These are phyloP conservation scores for Nepenthes mirabilis DNA, from an alignment of 148 eudicot genomes.

Conservation along the genomic window DNA sequence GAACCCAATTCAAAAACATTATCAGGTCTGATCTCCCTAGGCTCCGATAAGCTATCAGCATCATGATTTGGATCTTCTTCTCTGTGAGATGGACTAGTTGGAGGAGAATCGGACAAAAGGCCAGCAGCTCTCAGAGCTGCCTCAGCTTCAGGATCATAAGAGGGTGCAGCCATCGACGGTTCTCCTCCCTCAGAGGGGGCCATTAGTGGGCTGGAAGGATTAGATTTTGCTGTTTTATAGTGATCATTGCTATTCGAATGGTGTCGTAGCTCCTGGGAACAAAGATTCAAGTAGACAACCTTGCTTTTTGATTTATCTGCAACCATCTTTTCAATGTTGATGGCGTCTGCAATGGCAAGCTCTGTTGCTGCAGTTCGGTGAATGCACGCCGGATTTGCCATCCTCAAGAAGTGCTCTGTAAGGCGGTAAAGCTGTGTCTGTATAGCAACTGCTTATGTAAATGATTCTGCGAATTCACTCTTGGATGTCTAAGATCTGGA, in stretches of 20 bases:
- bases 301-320: conserved; percentile 82
- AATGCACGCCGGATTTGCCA: conserved; percentile 53
- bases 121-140: conserved; percentile 83
- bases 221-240: conserved; percentile 17
- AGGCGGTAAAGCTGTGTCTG: conserved; percentile 92
- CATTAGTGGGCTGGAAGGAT: conserved; percentile 16
- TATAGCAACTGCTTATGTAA: conserved; percentile 10
- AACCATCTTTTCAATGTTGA: conserved; percentile 76
- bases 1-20: conserved; percentile 65
- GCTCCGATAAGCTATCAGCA: conserved; percentile 12
- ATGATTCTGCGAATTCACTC: background rate
- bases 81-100: conserved; percentile 44
- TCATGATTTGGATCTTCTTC: conserved; percentile 12
- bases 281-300: conserved; percentile 69
- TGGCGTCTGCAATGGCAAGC: conserved; percentile 89
- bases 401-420: conserved; percentile 75
- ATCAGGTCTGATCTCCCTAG: conserved; percentile 31
- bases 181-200: conserved; percentile 13
- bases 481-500: background rate
- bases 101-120: conserved; percentile 82
- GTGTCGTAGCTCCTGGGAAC: conserved; percentile 63
- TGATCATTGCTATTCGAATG: conserved; percentile 18
- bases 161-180: conserved; percentile 13
- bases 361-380: conserved; percentile 72
- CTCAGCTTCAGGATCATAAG: conserved; percentile 40